Evolutionary conservation across 192 early-diverging fungal genomes (phyloP), one percentile per base, ranked within the genome.

Genomic region (Backusella circina): DNA sequence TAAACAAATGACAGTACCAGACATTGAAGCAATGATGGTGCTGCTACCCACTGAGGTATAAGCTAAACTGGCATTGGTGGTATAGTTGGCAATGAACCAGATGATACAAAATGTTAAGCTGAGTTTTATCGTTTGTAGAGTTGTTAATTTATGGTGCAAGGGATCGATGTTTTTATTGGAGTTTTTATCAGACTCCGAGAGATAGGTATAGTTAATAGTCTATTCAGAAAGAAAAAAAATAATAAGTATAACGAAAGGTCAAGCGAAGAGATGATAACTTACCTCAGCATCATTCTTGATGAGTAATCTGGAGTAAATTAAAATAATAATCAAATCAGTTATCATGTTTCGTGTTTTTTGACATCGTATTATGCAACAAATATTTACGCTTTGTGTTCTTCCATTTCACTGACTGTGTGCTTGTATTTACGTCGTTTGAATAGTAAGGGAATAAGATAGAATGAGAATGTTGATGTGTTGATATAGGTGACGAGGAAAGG

Each of bases 401-500:
- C 51, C 16, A 21, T 36, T 28, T 77, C 28, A 26, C 18, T 41
- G 16, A 30, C 23, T 44, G 69, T 44, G 8, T 71, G 23, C 21
- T 41, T 31, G 2, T 37, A 18, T 71, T 28, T 35, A 68, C 33
- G 36, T 44, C 39, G 36, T 41, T 47, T 39, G 6, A 78, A 83
- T 7, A 84, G 51, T 30, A 84, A 82, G 1, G 80, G 80, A 4
- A 89, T 64, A 5, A 95, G 83, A 66, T 95, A 93, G 16, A 95
- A 75, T 21, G 93, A 91, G 77, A 95, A 93, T 1, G 91, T 86
- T 0, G 88, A 85, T 1, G 92, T 93, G 82, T 92, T 93, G 57
- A 93, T 44, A 80, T 93, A 95, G 23, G 93, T 95, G 33, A 95
- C 85, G 30, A 93, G 85, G 71, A 93, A 93, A 3, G 93, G 92